These are phyloP conservation scores for Botryococcus braunii DNA, from an alignment of 163 green algal species.

Conservation along the genomic window DNA sequence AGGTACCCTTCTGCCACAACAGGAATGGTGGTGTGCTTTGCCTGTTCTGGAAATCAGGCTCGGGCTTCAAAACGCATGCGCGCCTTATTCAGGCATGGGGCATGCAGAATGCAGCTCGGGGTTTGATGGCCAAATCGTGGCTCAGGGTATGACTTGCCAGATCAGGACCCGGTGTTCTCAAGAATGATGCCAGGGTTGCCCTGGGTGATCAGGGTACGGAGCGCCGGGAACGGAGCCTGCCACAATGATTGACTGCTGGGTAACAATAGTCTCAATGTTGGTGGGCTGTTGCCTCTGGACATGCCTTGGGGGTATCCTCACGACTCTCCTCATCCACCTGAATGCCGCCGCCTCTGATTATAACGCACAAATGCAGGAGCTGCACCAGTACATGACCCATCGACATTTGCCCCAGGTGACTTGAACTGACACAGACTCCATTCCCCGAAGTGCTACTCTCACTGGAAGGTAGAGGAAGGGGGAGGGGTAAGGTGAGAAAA, in stretches of 20 bases:
- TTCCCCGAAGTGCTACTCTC: background rate
- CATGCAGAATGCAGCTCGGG: too few relatives aligned
- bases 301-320: conserved; percentile 29
- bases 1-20: too few relatives aligned
- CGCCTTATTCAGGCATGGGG: too few relatives aligned
- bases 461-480: background rate
- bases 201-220: conserved; percentile 15
- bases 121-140: too few relatives aligned
- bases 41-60: too few relatives aligned
- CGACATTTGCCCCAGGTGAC: conserved; percentile 28
- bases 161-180: too few relatives aligned
- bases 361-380: conserved; percentile 19
- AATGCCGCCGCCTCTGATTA: conserved; percentile 24
- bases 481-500: too few relatives aligned
- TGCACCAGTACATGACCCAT: conserved; percentile 37
- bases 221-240: conserved; percentile 11
- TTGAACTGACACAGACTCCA: too few relatives aligned
- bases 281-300: conserved; percentile 27
- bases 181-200: background rate
- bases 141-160: too few relatives aligned
- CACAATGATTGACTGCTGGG: conserved; percentile 21
- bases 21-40: too few relatives aligned
- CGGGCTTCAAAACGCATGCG: too few relatives aligned
- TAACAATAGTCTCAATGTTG: conserved; percentile 27
- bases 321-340: conserved; percentile 30